Conservation (phyloP, 208 protist species). For the Trypanosoma lewisi region DNA sequence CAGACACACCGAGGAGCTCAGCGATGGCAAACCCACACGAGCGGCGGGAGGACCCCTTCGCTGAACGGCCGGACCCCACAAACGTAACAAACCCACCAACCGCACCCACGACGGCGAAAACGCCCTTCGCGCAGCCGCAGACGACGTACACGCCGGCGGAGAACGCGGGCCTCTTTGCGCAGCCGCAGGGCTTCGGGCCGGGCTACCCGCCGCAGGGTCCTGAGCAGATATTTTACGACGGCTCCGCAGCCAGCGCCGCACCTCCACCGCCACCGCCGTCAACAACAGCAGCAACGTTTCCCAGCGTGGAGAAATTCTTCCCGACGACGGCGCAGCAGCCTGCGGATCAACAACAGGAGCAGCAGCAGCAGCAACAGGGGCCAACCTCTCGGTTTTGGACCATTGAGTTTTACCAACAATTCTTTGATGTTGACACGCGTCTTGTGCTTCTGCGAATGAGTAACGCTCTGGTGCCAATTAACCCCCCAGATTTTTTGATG, state of each 20-base stretch:
- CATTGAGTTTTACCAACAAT: slow-evolving; percentile 87
- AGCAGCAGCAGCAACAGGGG: background rate
- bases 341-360: slow-evolving; percentile 9
- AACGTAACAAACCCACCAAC: background rate
- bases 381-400: slow-evolving; percentile 75
- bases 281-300: background rate
- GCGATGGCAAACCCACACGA: slow-evolving; percentile 79
- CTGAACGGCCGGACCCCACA: slow-evolving; percentile 22
- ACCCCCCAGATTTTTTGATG: slow-evolving; percentile 79
- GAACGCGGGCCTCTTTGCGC: background rate
- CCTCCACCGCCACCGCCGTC: background rate
- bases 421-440: slow-evolving; percentile 87
- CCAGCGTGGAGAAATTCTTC: background rate
- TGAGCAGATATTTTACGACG: slow-evolving; percentile 17
- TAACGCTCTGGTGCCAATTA: slow-evolving; percentile 63
- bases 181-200: background rate
- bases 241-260: background rate
- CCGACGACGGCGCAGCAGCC: slow-evolving; percentile 1
- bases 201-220: background rate
- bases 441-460: slow-evolving; percentile 76
- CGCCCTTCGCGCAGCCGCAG: slow-evolving; percentile 8
- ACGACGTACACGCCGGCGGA: slow-evolving; percentile 11
- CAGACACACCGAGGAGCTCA: too few relatives aligned
- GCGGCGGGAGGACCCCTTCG: slow-evolving; percentile 53
- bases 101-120: slow-evolving; percentile 2